Evolutionary conservation across 2,329 filamentous ascomycete species (phyloP), one percentile per base, ranked within the genome.

Genomic region (Talaromyces sp.): DNA sequence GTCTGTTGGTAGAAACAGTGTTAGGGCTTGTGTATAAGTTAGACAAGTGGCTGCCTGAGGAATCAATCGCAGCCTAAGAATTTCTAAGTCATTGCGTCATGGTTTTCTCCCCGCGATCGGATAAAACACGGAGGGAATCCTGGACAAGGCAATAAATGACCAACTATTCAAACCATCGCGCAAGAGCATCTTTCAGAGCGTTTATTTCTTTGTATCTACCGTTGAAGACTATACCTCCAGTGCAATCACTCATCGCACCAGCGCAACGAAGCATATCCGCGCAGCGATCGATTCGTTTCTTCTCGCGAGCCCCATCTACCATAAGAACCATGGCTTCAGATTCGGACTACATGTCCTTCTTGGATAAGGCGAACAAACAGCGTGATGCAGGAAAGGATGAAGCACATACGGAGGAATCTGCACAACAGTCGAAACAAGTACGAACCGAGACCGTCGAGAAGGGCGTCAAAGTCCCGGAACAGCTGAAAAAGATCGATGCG

Each of bases 361-460:
- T 97, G 65, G 85, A 95, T 75, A 95, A 95, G 81, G 92, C 92
- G 62, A 96, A 96, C 80, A 82, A 88, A 72, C 89, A 93, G 74
- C 79, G 78, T 10, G 74, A 78, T 63, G 74, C 74, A 6, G 73
- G 73, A 67, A 59, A 64, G 11, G 62, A 67, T 49, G 67, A 68
- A 62, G 13, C 66, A 37, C 66, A 71, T 65, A 58, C 52, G 8
- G 69, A 68, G 47, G 62, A 60, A 7, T 58, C 70, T 13, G 37
- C 43, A 0, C 62, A 27, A 17, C 37, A 43, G 25, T 49, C 60
- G 75, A 76, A 35, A 75, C 75, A 70, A 74, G 73, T 58, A 37
- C 70, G 70, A 37, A 79, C 77, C 10, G 73, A 79, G 66, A 73
- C 78, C 7, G 79, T 83, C 41, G 75, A 82, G 69, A 64, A 71